Conservation (phyloP, 768 basidiomycete species). For the Kwoniella bestiolae region DNA sequence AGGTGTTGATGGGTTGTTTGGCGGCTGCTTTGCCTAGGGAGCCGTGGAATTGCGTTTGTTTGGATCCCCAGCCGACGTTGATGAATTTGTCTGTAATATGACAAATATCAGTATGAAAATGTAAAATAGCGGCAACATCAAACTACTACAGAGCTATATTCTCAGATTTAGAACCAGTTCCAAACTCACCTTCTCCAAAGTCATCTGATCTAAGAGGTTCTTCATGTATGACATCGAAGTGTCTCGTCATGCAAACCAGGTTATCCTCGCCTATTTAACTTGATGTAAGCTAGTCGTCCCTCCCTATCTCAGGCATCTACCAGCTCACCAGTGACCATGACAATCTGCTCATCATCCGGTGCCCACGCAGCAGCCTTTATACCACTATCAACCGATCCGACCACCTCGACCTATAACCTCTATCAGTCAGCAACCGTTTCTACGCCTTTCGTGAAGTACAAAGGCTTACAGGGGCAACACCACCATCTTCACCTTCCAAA, state of each 20-base stretch:
- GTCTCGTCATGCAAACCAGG: slow-evolving; percentile 82
- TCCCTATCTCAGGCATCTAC: not conserved
- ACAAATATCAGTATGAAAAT: too few relatives aligned
- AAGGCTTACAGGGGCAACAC: slow-evolving; percentile 60
- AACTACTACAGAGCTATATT: too few relatives aligned
- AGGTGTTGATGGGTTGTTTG: slow-evolving; percentile 61
- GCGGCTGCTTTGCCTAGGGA: slow-evolving; percentile 87
- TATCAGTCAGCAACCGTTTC: slow-evolving; percentile 1
- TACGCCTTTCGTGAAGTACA: not conserved
- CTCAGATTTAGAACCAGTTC: not conserved
- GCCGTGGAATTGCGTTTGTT: slow-evolving; percentile 96
- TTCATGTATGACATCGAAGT: slow-evolving; percentile 87
- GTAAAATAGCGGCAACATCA: too few relatives aligned
- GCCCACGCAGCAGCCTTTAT: slow-evolving; percentile 84
- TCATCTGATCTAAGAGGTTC: slow-evolving; percentile 70
- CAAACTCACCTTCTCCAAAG: slow-evolving; percentile 77
- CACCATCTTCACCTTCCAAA: slow-evolving; percentile 56
- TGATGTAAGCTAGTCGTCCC: not conserved
- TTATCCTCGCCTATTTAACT: slow-evolving; percentile 68
- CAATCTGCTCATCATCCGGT: slow-evolving; percentile 86
- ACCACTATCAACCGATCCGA: slow-evolving; percentile 84
- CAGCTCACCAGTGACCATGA: slow-evolving; percentile 72
- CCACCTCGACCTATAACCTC: slow-evolving; percentile 68
- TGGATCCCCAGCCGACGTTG: slow-evolving; percentile 97
- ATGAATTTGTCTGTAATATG: slow-evolving; percentile 75